Base-by-base conservation (phyloP, 2,329 filamentous ascomycete species). In the Drechslerella coelobrocha region DNA sequence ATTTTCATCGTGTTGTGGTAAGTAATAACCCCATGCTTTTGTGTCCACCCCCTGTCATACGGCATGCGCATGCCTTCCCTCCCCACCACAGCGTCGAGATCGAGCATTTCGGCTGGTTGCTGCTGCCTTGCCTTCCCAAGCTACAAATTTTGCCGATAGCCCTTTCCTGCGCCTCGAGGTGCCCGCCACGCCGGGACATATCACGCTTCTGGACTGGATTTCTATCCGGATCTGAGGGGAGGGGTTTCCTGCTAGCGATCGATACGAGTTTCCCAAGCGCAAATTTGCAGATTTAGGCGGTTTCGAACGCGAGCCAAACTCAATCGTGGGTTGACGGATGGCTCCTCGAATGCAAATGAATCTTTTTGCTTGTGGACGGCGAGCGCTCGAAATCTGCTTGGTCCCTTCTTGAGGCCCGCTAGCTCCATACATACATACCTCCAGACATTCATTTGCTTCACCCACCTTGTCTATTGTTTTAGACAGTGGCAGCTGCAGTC, bases 1-100 rank as follows among this genome's bases (percentile, higher is more conserved):
- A 23, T 68, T 54, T 68, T 68, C 27, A 48, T 68, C 51, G 63
- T 61, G 63, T 68, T 68, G 63, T 68, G 63, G 63, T 68, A 61
- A 68, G 63, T 61, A 24, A 52, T 39, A n/a, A 41, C 37, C 21
- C 23, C 29, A 34, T n/a, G 24, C 54, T 29, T 59, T 29, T 48
- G 51, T 51, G 48, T 29, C 56, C 56, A 59, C 53, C 37, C 37
- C 9, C 37, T 41, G 37, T 59, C 47, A 66, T 65, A 23, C 45
- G 27, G 23, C 60, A 7, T 7, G 6, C 29, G 29, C 34, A 14
- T 39, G 12, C 34, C 14, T 19, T 21, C 14, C 19, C 2, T 10
- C n/a, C 21, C 41, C 41, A 21, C 41, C 17, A 19, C 41, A 17
- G 41, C 41, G 9, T 21, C 10, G 17, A 19, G 17, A 17, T 23